Evolutionary conservation across 352 stramenopile species (phyloP).

Genomic region (Thraustochytrium striatum): DNA sequence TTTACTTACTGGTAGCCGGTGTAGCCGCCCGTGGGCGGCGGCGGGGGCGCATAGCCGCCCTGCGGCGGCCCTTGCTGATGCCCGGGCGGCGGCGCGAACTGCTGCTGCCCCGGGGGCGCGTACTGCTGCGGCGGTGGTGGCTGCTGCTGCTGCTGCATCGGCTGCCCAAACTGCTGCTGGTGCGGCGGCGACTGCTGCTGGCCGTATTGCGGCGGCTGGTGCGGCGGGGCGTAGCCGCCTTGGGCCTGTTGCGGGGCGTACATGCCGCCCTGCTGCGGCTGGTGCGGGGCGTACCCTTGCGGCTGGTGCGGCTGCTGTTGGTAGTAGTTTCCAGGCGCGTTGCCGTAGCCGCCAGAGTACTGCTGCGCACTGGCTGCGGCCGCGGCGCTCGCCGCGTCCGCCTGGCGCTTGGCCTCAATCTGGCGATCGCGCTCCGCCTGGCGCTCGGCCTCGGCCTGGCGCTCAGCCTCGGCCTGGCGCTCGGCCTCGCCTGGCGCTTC

Average conservation of each 20-base stretch:
- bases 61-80: background rate
- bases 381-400: too few relatives aligned
- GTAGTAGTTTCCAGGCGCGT: too few relatives aligned
- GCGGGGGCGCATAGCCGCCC: background rate
- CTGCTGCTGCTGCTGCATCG: slow-evolving; percentile 10
- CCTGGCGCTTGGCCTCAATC: too few relatives aligned
- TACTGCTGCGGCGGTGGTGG: background rate
- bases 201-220: background rate
- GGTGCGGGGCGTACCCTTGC: too few relatives aligned
- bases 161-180: background rate
- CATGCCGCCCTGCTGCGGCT: background rate
- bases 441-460: too few relatives aligned
- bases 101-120: background rate
- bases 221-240: background rate
- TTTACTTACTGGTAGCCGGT: too few relatives aligned
- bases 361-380: too few relatives aligned
- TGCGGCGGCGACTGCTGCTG: background rate
- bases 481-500: slow-evolving; percentile 1
- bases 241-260: background rate
- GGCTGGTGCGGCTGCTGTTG: too few relatives aligned
- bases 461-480: too few relatives aligned
- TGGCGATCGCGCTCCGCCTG: too few relatives aligned
- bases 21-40: background rate
- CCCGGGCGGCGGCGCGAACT: background rate
- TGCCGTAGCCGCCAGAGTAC: too few relatives aligned